A percentile compares a stretch with the other conserved stretches of the same genome.
Conservation (phyloP, 2,329 filamentous ascomycete genomes). For the Colletotrichum sp. region DNA sequence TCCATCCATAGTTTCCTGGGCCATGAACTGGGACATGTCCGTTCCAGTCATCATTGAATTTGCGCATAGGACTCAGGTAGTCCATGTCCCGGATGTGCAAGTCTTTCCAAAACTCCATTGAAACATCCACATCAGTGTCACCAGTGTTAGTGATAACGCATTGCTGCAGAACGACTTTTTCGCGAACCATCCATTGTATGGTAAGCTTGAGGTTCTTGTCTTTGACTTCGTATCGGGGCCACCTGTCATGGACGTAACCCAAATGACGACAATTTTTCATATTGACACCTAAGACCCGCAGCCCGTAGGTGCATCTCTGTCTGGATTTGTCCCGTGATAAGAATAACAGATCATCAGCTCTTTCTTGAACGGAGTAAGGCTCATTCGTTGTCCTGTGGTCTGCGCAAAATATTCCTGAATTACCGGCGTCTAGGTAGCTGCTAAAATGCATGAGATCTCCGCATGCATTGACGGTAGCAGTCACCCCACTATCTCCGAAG, state of each 20-base stretch:
- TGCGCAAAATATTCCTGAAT: background rate
- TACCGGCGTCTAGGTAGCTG: background rate
- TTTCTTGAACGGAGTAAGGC: background rate
- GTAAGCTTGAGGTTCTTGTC: background rate
- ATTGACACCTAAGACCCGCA: fast-evolving
- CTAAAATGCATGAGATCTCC: background rate
- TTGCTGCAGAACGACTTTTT: fast-evolving
- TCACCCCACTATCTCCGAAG: background rate
- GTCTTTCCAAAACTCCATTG: background rate
- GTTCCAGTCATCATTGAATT: background rate
- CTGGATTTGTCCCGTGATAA: fast-evolving
- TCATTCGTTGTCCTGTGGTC: background rate
- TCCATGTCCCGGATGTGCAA: background rate
- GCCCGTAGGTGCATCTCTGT: background rate
- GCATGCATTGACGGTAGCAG: background rate
- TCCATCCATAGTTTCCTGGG: background rate
- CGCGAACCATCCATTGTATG: background rate
- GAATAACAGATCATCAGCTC: fast-evolving
- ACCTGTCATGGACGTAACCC: background rate
- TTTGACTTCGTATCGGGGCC: background rate
- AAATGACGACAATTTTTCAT: background rate
- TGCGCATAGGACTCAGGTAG: background rate
- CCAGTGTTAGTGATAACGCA: background rate
- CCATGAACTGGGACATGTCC: background rate
- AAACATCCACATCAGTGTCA: fast-evolving